Conservation (phyloP, 805 yeast genomes). For the Candida maesae region DNA sequence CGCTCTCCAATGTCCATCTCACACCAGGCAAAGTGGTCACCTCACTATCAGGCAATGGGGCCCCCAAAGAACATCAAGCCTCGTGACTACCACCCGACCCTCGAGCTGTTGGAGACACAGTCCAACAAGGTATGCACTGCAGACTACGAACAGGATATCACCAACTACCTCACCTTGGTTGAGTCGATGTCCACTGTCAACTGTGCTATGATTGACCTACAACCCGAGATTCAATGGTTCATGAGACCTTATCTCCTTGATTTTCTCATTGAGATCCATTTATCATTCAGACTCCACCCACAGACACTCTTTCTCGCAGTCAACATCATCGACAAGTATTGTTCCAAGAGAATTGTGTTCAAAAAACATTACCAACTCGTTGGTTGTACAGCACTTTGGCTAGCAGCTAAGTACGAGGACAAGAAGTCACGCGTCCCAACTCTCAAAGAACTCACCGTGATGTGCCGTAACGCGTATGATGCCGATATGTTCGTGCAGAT, state of each 20-base stretch:
- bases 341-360: constrained; percentile 74
- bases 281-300: constrained; percentile 55
- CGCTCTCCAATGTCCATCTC: background rate
- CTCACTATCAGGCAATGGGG: constrained; percentile 22
- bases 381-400: constrained; percentile 84
- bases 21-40: constrained; percentile 19
- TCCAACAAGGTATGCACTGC: constrained; percentile 37
- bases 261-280: constrained; percentile 65
- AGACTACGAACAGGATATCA: constrained; percentile 43
- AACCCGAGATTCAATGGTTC: constrained; percentile 78
- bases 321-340: constrained; percentile 76
- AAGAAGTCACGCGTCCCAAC: constrained; percentile 65
- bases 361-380: constrained; percentile 80
- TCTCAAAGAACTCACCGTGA: constrained; percentile 55
- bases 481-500: constrained; percentile 64
- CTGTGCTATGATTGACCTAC: constrained; percentile 65
- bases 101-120: constrained; percentile 42
- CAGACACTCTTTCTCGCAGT: constrained; percentile 66
- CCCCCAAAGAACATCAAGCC: constrained; percentile 29
- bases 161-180: constrained; percentile 35
- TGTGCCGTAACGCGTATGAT: constrained; percentile 65
- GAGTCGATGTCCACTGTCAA: constrained; percentile 32
- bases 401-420: constrained; percentile 75
- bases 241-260: constrained; percentile 79
- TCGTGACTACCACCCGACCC: constrained; percentile 31